Evolutionary conservation across 2,329 filamentous ascomycete species (phyloP), one percentile per base, ranked within the genome.

Genomic region (Parafenestella ontariensis): DNA sequence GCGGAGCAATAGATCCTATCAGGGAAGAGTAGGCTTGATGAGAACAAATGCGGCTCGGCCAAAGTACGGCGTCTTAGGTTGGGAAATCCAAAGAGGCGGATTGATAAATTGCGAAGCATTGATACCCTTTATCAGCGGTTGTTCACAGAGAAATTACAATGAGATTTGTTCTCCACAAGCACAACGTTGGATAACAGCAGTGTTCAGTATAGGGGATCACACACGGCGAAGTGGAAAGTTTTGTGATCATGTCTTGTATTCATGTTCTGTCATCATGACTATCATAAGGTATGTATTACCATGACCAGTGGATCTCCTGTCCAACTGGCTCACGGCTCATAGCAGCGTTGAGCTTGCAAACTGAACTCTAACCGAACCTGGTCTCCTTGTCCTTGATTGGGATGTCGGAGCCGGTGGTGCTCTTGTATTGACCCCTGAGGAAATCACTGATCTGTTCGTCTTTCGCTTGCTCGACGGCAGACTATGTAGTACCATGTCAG

Each of bases 381-480:
- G 69, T 75, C 41, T 86, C 80, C 81, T 91, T 92, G 75, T 92
- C 90, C 70, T 84, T 79, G 73, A 92, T 78, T 24, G 87, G 87
- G 48, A 93, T 73, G 7, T 93, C 90, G 5, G 77, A 85, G 54
- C 91, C 91, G 0, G 88, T 89, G 0, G 77, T 71, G 42, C 66
- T 77, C 82, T 91, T 92, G 83, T 92, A 93, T 76, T 89, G 80
- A 37, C 75, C 76, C 33, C 90, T 85, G 64, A 94, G 86, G 73
- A 84, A 88, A 73, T 92, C 88, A 24, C 85, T 87, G 65, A 93
- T 90, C 73, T 89, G 81, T 76, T 91, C 88, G 73, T 95, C 91
- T 79, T 94, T 93, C 65, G 88, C 89, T 78, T 96, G 91, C 78
- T 96, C 91, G 18, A 87, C 71, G 5, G 91, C 91, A 46, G 73